These are phyloP conservation scores for Panus rudis DNA, from an alignment of 768 basidiomycete genomes.

Conservation along the genomic window DNA sequence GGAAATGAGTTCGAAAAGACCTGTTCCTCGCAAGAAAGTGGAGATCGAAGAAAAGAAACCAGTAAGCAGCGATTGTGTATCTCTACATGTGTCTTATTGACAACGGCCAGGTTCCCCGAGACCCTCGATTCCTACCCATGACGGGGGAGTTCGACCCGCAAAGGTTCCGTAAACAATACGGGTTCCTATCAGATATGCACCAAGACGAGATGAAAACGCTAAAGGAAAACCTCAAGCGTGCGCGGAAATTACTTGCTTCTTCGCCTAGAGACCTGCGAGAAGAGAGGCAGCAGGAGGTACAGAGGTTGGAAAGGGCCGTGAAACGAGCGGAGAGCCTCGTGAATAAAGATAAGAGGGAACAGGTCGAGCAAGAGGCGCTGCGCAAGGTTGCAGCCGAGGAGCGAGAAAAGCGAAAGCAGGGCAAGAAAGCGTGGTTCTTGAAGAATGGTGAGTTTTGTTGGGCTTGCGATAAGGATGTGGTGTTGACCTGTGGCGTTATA, in stretches of 20 bases:
- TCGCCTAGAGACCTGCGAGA: conserved; percentile 54
- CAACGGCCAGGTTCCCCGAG: conserved; percentile 57
- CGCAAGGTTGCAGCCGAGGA: conserved; percentile 40
- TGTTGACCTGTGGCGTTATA: conserved; percentile 24
- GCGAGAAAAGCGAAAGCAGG: conserved; percentile 57
- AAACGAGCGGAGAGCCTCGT: conserved; percentile 74
- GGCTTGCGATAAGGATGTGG: not conserved
- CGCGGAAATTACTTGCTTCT: conserved; percentile 52
- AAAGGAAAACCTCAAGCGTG: conserved; percentile 58
- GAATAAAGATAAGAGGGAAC: conserved; percentile 62
- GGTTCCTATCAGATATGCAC: conserved; percentile 65
- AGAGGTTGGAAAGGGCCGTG: conserved; percentile 61
- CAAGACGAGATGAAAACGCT: conserved; percentile 57
- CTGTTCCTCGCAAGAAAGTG: conserved; percentile 64
- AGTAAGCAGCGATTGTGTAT: conserved; percentile 34
- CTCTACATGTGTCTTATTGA: not conserved
- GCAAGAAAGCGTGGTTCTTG: conserved; percentile 82
- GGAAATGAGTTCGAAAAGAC: conserved; percentile 79
- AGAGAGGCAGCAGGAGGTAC: conserved; percentile 63
- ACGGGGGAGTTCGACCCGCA: conserved; percentile 60
- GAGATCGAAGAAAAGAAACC: conserved; percentile 62
- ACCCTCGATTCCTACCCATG: conserved; percentile 78
- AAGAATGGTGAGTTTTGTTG: conserved; percentile 63
- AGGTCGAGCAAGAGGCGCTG: conserved; percentile 66
- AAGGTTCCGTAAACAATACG: conserved; percentile 65